Evolutionary conservation across 169 alveolate genomes (phyloP).

Genomic region (Eimeria praecox): DNA sequence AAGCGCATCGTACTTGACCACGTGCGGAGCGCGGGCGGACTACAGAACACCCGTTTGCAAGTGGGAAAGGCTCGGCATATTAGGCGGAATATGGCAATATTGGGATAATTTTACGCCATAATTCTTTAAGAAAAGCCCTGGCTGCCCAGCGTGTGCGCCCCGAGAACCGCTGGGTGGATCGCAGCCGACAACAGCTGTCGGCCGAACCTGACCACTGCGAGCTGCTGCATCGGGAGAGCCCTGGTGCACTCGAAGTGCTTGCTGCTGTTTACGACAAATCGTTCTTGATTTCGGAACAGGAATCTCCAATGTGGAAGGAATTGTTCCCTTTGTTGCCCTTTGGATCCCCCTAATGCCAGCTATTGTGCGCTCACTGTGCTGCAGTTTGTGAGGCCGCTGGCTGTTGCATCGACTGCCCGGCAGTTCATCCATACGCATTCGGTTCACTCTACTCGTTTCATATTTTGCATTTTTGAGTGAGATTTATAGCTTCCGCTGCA

Average conservation of each 20-base stretch:
- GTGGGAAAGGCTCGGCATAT: background rate
- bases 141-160: conserved; percentile 5
- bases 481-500: background rate
- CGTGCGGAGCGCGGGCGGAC: background rate
- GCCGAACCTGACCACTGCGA: conserved; percentile 58
- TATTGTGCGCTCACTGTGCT: conserved; percentile 2
- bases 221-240: conserved; percentile 55
- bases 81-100: background rate
- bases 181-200: conserved; percentile 72
- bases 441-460: background rate
- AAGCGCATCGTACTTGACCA: background rate
- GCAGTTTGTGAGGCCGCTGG: conserved; percentile 52
- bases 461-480: background rate
- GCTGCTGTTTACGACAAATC: conserved; percentile 3
- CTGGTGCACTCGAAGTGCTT: background rate
- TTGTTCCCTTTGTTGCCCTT: background rate
- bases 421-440: background rate
- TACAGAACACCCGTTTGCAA: background rate
- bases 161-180: background rate
- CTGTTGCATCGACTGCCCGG: conserved; percentile 52
- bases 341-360: conserved; percentile 11
- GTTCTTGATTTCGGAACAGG: conserved; percentile 1
- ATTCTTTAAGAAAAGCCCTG: background rate
- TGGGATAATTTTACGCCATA: background rate
- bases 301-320: background rate